These are phyloP conservation scores for Leccinum uliginosum DNA, from an alignment of 768 basidiomycete species.

Conservation along the genomic window DNA sequence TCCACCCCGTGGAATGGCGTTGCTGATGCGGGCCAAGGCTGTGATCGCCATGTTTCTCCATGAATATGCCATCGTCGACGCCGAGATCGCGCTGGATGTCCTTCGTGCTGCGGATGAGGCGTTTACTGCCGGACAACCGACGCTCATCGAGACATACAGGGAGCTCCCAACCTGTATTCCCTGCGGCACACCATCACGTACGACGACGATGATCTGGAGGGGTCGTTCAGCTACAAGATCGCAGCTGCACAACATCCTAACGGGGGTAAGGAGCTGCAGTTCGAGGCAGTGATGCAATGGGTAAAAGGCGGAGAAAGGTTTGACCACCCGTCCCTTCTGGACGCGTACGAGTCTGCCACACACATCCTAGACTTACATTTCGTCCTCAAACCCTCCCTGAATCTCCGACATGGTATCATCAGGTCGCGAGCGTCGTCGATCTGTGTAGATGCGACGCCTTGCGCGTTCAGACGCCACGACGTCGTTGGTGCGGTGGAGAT, in stretches of 20 bases:
- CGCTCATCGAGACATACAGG: slow-evolving; percentile 9
- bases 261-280: slow-evolving; percentile 15
- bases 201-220: slow-evolving; percentile 17
- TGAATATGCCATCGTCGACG: slow-evolving; percentile 8
- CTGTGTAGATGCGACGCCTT: slow-evolving; percentile 25
- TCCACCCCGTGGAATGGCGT: slow-evolving; percentile 8
- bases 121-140: slow-evolving; percentile 5
- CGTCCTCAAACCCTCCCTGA: slow-evolving; percentile 11
- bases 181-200: slow-evolving; percentile 10
- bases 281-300: slow-evolving; percentile 23
- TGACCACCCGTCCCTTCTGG: slow-evolving; percentile 12
- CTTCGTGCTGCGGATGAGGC: slow-evolving; percentile 13
- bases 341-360: slow-evolving; percentile 18
- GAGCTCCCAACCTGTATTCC: slow-evolving; percentile 11
- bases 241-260: slow-evolving; percentile 14
- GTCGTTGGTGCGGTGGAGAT: slow-evolving; percentile 31
- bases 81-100: slow-evolving; percentile 14
- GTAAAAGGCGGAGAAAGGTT: slow-evolving; percentile 15
- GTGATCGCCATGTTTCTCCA: slow-evolving; percentile 10
- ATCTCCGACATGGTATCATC: slow-evolving; percentile 15
- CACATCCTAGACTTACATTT: slow-evolving; percentile 17
- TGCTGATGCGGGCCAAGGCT: slow-evolving; percentile 19
- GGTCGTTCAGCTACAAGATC: slow-evolving; percentile 18
- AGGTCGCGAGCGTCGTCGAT: slow-evolving; percentile 9
- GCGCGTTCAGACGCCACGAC: slow-evolving; percentile 19